Percentiles rank a stretch among this genome's conserved stretches.
Conservation (phyloP, 2,329 filamentous ascomycete genomes). For the Colletotrichum coccodes region DNA sequence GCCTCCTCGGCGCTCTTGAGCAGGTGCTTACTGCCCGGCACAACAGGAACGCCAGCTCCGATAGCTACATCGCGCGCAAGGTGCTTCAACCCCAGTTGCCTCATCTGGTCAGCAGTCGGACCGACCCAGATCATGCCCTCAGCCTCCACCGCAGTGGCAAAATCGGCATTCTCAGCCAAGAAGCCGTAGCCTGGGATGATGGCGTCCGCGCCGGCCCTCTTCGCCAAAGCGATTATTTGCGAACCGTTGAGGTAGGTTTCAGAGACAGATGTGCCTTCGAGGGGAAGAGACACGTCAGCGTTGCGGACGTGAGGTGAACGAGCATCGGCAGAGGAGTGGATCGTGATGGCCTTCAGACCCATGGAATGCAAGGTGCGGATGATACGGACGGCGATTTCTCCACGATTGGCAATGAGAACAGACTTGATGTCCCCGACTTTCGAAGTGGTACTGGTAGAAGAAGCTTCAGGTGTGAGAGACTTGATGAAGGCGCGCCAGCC, state of each 20-base stretch:
- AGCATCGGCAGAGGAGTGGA: conserved; percentile 73
- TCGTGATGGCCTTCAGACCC: conserved; percentile 74
- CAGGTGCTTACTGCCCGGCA: conserved; percentile 45
- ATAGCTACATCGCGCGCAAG: conserved; percentile 46
- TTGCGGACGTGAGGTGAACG: conserved; percentile 75
- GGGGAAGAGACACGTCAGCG: conserved; percentile 73
- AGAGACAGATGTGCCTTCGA: conserved; percentile 58
- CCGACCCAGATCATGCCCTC: conserved; percentile 70
- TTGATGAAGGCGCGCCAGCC: conserved; percentile 44
- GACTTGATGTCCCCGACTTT: conserved; percentile 34
- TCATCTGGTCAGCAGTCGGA: conserved; percentile 58
- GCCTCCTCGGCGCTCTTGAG: conserved; percentile 42
- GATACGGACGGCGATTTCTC: conserved; percentile 79
- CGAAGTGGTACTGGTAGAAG: background rate
- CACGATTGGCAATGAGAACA: conserved; percentile 77
- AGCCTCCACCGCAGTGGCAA: conserved; percentile 62
- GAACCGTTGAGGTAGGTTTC: conserved; percentile 74
- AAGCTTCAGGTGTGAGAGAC: background rate
- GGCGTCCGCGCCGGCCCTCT: conserved; percentile 59
- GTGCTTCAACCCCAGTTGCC: conserved; percentile 50
- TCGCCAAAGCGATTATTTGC: conserved; percentile 65
- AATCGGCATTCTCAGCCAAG: conserved; percentile 70
- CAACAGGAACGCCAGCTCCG: conserved; percentile 42
- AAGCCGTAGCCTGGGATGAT: conserved; percentile 77
- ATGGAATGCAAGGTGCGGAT: conserved; percentile 73